phyloP scores from a whole-genome alignment of 805 yeast genomes.

The Candida easanensis region DNA sequence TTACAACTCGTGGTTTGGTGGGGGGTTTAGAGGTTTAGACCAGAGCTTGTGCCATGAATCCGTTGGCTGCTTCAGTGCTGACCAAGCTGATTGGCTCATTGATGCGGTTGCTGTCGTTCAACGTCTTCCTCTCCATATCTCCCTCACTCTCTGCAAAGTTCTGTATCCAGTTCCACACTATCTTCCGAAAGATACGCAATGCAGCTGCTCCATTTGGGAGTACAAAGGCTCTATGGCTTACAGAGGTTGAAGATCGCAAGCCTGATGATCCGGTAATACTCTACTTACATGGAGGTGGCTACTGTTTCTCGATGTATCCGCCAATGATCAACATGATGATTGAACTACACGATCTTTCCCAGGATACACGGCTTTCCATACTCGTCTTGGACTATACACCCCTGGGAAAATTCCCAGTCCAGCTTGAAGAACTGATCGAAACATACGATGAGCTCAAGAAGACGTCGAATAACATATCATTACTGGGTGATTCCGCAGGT shows the following conservation, averaged over 20 bases:
- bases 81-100: too few relatives aligned
- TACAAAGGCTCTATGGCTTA: conserved; percentile 11
- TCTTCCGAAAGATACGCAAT: too few relatives aligned
- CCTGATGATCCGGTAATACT: conserved; percentile 19
- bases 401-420: conserved; percentile 26
- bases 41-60: too few relatives aligned
- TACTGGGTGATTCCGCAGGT: conserved; percentile 33
- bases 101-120: too few relatives aligned
- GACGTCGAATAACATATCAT: conserved; percentile 17
- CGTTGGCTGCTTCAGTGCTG: too few relatives aligned
- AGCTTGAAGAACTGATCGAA: conserved; percentile 23
- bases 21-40: too few relatives aligned
- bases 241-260: conserved; percentile 28
- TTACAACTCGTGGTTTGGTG: too few relatives aligned
- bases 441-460: conserved; percentile 18
- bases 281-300: conserved; percentile 22
- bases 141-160: too few relatives aligned
- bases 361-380: conserved; percentile 19
- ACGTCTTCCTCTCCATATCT: too few relatives aligned
- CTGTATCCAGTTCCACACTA: too few relatives aligned
- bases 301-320: conserved; percentile 12
- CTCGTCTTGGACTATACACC: conserved; percentile 30
- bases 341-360: conserved; percentile 1
- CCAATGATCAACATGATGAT: conserved; percentile 6
- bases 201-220: neutral